Percentiles rank a stretch among this genome's conserved stretches.
Evolutionary conservation across 495 filamentous ascomycete species (phyloP).

Genomic region (Letharia columbiana): DNA sequence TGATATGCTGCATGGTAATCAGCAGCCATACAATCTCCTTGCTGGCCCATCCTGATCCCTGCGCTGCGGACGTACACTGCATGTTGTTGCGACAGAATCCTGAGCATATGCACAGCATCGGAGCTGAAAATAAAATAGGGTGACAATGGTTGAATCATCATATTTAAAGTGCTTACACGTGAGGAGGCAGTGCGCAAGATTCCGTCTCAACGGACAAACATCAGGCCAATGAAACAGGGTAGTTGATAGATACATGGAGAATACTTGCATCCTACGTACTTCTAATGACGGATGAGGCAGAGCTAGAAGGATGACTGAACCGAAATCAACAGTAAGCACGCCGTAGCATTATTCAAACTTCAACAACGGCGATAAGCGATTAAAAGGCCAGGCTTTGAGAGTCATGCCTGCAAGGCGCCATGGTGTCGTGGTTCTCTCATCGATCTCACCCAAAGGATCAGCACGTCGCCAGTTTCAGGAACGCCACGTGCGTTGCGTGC

Average conservation of each 20-base stretch:
- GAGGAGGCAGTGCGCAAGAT: background rate
- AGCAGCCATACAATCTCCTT: slow-evolving; percentile 1
- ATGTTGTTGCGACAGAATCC: background rate
- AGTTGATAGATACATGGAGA: background rate
- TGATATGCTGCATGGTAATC: background rate
- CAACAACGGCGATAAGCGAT: background rate
- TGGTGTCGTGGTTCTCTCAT: background rate
- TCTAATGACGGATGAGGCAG: background rate
- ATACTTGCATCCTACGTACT: background rate
- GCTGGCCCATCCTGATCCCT: background rate
- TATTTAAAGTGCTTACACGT: slow-evolving; percentile 4
- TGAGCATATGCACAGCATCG: slow-evolving; percentile 14
- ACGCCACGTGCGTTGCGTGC: slow-evolving; percentile 3
- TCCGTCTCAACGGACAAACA: background rate
- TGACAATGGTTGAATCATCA: background rate
- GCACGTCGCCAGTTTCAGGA: background rate
- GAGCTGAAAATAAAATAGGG: slow-evolving; percentile 10
- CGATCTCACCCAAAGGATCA: background rate
- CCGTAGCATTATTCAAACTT: background rate
- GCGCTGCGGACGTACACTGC: background rate
- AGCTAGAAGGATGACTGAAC: background rate
- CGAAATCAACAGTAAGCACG: background rate
- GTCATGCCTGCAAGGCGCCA: background rate
- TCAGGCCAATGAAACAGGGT: background rate
- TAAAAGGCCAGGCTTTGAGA: background rate